phyloP scores from a whole-genome alignment of 441 rosid species.

The Flueggea neowawraea region DNA sequence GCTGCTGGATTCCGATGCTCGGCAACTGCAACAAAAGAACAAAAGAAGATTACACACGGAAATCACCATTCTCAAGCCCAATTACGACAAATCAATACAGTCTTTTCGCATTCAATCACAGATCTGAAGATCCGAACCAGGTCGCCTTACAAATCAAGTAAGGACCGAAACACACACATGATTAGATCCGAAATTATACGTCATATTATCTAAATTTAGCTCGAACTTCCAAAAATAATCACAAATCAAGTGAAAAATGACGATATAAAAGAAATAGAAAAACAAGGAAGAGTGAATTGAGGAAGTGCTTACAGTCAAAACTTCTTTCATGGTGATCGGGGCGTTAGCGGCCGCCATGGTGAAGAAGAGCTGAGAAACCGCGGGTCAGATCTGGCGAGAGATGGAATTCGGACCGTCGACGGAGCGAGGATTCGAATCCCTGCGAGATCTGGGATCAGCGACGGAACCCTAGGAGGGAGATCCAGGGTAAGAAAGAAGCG shows the following conservation, averaged over 20 bases:
- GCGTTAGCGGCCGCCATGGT: constrained; percentile 66
- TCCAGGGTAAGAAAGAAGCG: not conserved
- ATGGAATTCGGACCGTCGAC: constrained; percentile 27
- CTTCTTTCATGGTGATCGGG: constrained; percentile 63
- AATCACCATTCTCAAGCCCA: not conserved
- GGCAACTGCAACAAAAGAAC: constrained; percentile 43
- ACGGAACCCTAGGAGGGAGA: constrained; percentile 18
- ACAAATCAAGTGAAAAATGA: not conserved
- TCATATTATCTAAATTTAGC: not conserved
- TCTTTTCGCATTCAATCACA: no score
- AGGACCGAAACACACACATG: no score
- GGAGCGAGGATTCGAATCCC: constrained; percentile 32
- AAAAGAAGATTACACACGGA: not conserved
- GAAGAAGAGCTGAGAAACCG: constrained; percentile 24
- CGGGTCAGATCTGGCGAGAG: constrained; percentile 42
- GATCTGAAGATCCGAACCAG: no score
- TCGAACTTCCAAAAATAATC: constrained; percentile 5
- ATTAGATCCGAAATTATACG: no score
- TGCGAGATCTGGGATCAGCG: constrained; percentile 61
- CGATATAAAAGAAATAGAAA: not conserved
- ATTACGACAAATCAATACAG: no score
- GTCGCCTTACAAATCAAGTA: no score
- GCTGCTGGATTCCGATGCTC: constrained; percentile 80
- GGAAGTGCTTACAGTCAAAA: constrained; percentile 34
- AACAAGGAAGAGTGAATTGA: not conserved